These are phyloP conservation scores for Kewa caespitosa DNA, from an alignment of 179 eudicot species.

Conservation along the genomic window DNA sequence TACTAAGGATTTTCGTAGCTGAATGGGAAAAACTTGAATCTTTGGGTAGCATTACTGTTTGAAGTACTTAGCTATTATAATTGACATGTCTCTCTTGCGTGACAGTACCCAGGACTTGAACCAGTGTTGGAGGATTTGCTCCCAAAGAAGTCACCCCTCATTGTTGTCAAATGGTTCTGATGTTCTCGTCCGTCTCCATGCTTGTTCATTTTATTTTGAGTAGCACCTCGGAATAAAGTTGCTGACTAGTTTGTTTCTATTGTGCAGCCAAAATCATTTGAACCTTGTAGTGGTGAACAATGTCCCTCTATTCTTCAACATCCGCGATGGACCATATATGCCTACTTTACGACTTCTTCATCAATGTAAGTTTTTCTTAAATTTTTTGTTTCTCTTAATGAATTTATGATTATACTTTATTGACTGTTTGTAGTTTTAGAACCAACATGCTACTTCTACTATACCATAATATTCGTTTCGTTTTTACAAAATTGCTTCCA, in stretches of 20 bases:
- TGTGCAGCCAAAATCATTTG: constrained; percentile 85
- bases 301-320: constrained; percentile 86
- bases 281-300: constrained; percentile 91
- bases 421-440: too few relatives aligned
- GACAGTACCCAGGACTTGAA: constrained; percentile 97
- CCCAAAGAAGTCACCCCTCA: constrained; percentile 89
- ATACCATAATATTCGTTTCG: too few relatives aligned
- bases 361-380: constrained; percentile 59
- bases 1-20: not conserved
- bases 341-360: constrained; percentile 96
- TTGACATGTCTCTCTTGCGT: constrained; percentile 11
- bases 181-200: not conserved
- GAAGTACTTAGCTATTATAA: too few relatives aligned
- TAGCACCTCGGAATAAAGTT: not conserved
- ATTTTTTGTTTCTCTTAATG: not conserved
- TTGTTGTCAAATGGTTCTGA: constrained; percentile 90
- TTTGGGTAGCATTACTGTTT: too few relatives aligned
- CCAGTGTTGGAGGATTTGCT: constrained; percentile 90
- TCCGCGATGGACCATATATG: constrained; percentile 99
- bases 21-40: too few relatives aligned
- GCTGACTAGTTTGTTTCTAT: constrained; percentile 15
- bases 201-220: not conserved
- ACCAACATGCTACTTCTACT: too few relatives aligned
- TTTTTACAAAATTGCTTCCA: too few relatives aligned
- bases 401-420: not conserved